These are phyloP conservation scores for Phaeodactylum tricornutum DNA, from an alignment of 108 stramenopile genomes.

Conservation along the genomic window DNA sequence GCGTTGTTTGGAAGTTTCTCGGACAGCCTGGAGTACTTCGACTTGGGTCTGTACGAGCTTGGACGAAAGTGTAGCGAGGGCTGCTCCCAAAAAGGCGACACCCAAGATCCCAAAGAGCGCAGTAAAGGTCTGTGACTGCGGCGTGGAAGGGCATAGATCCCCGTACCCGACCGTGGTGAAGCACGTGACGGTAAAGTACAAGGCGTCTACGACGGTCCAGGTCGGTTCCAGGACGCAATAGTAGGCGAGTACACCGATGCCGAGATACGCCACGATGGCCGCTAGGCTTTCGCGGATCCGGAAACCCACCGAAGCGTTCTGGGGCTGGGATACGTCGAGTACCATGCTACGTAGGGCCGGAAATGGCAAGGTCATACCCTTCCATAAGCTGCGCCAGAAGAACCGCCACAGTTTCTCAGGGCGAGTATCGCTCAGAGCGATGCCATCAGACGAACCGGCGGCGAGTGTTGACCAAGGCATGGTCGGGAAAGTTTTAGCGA, in stretches of 20 bases:
- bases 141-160: slow-evolving; percentile 29
- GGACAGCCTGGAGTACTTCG: no score
- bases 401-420: no score
- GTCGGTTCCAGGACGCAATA: slow-evolving; percentile 29
- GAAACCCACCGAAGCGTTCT: background rate
- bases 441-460: no score
- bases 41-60: no score
- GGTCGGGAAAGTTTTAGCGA: no score
- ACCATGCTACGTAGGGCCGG: slow-evolving; percentile 11
- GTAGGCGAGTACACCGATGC: slow-evolving; percentile 38
- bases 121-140: slow-evolving; percentile 36
- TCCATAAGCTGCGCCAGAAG: no score
- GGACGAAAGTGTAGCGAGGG: slow-evolving; percentile 36
- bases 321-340: no score
- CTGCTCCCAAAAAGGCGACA: slow-evolving; percentile 42
- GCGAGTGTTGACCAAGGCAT: no score
- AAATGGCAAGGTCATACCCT: slow-evolving; percentile 18
- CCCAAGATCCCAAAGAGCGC: slow-evolving; percentile 46
- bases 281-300: slow-evolving; percentile 28
- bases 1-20: no score
- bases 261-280: slow-evolving; percentile 25
- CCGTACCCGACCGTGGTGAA: slow-evolving; percentile 38
- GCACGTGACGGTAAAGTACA: slow-evolving; percentile 44
- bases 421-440: no score
- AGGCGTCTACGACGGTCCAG: slow-evolving; percentile 48